These are phyloP conservation scores for Taxillus chinensis DNA, from an alignment of 164 flowering plant genomes.

Conservation along the genomic window DNA sequence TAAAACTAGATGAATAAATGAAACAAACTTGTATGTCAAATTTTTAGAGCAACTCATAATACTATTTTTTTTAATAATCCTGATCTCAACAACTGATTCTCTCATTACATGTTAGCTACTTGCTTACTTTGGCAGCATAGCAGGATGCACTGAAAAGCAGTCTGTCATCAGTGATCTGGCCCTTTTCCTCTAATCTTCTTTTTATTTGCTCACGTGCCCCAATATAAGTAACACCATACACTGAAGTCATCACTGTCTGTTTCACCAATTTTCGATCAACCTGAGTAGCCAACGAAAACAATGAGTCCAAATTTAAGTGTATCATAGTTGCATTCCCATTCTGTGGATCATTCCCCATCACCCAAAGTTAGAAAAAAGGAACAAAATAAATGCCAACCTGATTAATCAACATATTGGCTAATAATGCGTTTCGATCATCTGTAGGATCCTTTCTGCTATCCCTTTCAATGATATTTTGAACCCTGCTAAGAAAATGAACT, in stretches of 20 bases:
- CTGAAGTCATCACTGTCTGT: constrained; percentile 99
- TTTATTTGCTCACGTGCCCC: constrained; percentile 98
- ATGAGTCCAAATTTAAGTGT: background rate
- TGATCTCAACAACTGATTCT: background rate
- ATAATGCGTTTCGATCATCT: constrained; percentile 45
- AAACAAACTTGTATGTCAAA: too few relatives aligned
- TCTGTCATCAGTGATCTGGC: constrained; percentile 69
- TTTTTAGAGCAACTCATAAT: too few relatives aligned
- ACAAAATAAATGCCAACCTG: constrained; percentile 34
- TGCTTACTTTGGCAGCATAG: constrained; percentile 86
- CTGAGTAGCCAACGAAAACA: constrained; percentile 28
- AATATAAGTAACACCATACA: constrained; percentile 91
- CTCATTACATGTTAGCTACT: background rate
- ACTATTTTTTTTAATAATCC: too few relatives aligned
- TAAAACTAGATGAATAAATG: too few relatives aligned
- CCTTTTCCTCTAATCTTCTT: constrained; percentile 76
- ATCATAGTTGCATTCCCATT: background rate
- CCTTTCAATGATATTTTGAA: constrained; percentile 54
- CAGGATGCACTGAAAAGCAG: constrained; percentile 70
- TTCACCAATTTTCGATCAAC: constrained; percentile 92
- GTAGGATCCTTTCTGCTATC: constrained; percentile 68
- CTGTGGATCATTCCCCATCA: background rate
- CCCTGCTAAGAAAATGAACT: constrained; percentile 31
- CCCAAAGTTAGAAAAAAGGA: background rate
- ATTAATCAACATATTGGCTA: constrained; percentile 59